Percentiles rank a stretch among this genome's conserved stretches.
phyloP scores from a whole-genome alignment of 2,329 filamentous ascomycete genomes.

The Colletotrichum simmondsii region DNA sequence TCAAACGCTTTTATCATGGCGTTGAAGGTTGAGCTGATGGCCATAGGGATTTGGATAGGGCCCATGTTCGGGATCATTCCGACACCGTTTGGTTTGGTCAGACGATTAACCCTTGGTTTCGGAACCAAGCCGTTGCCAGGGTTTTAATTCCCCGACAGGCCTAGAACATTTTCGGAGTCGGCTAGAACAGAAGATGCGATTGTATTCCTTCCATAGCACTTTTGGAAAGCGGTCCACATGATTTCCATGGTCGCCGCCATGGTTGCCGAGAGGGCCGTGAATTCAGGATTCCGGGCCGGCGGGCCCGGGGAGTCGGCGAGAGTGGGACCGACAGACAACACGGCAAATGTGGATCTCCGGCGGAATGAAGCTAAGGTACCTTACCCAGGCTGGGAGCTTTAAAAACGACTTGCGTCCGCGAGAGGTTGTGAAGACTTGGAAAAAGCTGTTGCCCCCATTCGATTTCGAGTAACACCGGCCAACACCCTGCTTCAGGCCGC shows the following conservation, averaged over 20 bases:
- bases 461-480: background rate
- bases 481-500: background rate
- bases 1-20: background rate
- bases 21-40: background rate
- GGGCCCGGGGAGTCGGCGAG: background rate
- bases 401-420: background rate
- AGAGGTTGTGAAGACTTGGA: background rate
- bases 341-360: background rate
- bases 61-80: background rate
- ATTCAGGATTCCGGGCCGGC: background rate
- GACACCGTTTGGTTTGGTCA: background rate
- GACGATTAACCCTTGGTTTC: background rate
- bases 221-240: background rate
- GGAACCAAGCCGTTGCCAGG: background rate
- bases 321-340: background rate
- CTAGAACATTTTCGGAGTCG: background rate
- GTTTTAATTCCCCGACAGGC: background rate
- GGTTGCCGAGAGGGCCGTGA: background rate
- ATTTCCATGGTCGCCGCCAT: background rate
- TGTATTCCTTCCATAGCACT: background rate
- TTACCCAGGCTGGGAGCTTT: background rate
- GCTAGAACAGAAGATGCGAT: background rate
- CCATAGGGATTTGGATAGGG: background rate
- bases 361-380: no score
- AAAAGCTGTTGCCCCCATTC: background rate